Evolutionary conservation across 2,329 filamentous ascomycete species (phyloP).

Genomic region (Ophiosphaerella korrae): DNA sequence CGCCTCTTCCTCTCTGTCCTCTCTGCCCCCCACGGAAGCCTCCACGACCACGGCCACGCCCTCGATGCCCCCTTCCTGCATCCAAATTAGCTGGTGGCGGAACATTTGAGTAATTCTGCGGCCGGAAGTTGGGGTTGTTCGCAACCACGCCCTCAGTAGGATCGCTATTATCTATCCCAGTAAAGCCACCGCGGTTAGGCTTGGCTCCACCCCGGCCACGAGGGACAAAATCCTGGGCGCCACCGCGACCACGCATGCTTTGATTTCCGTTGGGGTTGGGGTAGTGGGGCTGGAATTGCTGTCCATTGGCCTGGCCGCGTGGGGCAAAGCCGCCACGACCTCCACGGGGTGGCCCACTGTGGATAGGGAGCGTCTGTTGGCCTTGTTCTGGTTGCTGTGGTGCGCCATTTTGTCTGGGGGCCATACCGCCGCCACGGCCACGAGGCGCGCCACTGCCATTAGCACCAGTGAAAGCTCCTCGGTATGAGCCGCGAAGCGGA

Average conservation of each 20-base stretch:
- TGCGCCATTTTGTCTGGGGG: conserved; percentile 37
- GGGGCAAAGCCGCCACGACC: conserved; percentile 47
- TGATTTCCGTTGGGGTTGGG: conserved; percentile 29
- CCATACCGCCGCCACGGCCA: conserved; percentile 47
- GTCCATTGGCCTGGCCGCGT: conserved; percentile 38
- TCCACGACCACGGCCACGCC: conserved; percentile 39
- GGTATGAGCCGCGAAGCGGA: conserved; percentile 64
- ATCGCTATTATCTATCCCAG: conserved; percentile 56
- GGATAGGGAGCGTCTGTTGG: conserved; percentile 47
- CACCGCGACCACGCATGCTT: conserved; percentile 36
- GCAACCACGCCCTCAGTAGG: conserved; percentile 59
- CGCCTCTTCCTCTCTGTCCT: conserved; percentile 32
- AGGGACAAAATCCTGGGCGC: conserved; percentile 39
- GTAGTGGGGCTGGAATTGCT: conserved; percentile 29
- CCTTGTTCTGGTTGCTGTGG: conserved; percentile 31
- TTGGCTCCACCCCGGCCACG: conserved; percentile 48
- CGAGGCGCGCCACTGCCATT: conserved; percentile 27
- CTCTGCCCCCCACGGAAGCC: conserved; percentile 37
- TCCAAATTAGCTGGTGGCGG: conserved; percentile 45
- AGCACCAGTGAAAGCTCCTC: conserved; percentile 60
- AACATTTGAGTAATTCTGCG: conserved; percentile 51
- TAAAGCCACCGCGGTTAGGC: conserved; percentile 52
- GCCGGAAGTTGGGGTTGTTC: conserved; percentile 62
- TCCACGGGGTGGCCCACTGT: conserved; percentile 44
- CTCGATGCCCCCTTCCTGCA: conserved; percentile 33